phyloP scores from a whole-genome alignment of 2,329 filamentous ascomycete species.

The Pseudogymnoascus sp. region DNA sequence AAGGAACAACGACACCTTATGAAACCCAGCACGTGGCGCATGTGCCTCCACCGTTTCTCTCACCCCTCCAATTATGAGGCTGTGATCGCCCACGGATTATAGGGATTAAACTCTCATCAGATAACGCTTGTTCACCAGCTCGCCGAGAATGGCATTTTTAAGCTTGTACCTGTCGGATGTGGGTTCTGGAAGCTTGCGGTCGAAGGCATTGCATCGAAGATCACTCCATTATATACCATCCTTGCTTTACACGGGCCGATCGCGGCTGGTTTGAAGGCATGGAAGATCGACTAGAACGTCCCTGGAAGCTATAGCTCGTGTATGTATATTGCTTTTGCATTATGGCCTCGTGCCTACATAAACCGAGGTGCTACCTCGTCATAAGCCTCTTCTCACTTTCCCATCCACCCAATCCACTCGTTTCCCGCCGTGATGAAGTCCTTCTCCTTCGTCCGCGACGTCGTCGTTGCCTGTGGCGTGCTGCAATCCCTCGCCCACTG shows the following conservation, averaged over 20 bases:
- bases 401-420: not conserved
- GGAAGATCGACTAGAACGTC: not conserved
- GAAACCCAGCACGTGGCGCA: not conserved
- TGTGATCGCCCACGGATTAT: not conserved
- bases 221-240: not conserved
- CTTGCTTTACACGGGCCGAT: not conserved
- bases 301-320: not conserved
- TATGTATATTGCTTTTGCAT: slow-evolving; percentile 1
- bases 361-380: not conserved
- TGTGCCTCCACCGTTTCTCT: not conserved
- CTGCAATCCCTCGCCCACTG: not conserved
- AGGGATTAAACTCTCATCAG: not conserved
- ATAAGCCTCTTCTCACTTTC: not conserved
- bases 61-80: not conserved
- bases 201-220: not conserved
- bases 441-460: not conserved
- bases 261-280: not conserved
- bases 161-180: not conserved
- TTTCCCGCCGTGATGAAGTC: not conserved
- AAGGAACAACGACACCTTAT: not conserved
- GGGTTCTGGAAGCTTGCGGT: not conserved
- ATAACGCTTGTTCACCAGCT: not conserved
- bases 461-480: not conserved
- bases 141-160: not conserved
- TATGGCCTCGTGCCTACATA: not conserved